These are phyloP conservation scores for Chaetothyriales sp. DNA, from an alignment of 2,329 filamentous ascomycete genomes.

Conservation along the genomic window DNA sequence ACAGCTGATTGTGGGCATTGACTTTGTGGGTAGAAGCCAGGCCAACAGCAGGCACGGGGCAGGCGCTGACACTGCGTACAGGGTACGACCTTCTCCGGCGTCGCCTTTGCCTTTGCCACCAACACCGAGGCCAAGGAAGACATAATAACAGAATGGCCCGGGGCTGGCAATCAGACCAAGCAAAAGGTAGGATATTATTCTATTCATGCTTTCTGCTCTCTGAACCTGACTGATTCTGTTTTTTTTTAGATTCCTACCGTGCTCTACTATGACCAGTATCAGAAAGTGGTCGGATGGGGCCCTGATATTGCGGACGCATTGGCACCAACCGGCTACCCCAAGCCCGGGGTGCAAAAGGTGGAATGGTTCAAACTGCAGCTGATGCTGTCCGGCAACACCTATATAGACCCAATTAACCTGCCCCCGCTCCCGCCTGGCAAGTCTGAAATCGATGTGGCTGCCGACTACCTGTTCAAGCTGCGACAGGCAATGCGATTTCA, in stretches of 20 bases:
- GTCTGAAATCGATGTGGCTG: constrained; percentile 97
- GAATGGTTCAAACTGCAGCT: constrained; percentile 99
- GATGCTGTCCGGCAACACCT: constrained; percentile 96
- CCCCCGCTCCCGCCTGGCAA: constrained; percentile 93
- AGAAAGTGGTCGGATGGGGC: constrained; percentile 99
- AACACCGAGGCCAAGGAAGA: constrained; percentile 97
- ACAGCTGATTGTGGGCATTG: constrained; percentile 95
- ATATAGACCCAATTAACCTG: constrained; percentile 97
- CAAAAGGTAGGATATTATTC: constrained; percentile 75
- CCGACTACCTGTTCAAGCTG: constrained; percentile 96
- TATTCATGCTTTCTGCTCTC: background rate
- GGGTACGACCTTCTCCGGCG: constrained; percentile 96
- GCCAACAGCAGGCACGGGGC: background rate
- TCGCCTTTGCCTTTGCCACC: constrained; percentile 82
- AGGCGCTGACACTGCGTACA: constrained; percentile 24
- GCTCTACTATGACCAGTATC: constrained; percentile 98
- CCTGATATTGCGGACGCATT: constrained; percentile 95
- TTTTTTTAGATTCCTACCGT: constrained; percentile 74
- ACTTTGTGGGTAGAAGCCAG: constrained; percentile 56
- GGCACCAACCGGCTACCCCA: constrained; percentile 91
- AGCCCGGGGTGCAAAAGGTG: constrained; percentile 94
- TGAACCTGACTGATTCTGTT: background rate
- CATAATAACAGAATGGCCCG: constrained; percentile 98
- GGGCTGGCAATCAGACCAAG: constrained; percentile 92
- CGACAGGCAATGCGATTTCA: constrained; percentile 93